Conservation (phyloP, 495 filamentous ascomycete species). For the Aspergillus panamensis region DNA sequence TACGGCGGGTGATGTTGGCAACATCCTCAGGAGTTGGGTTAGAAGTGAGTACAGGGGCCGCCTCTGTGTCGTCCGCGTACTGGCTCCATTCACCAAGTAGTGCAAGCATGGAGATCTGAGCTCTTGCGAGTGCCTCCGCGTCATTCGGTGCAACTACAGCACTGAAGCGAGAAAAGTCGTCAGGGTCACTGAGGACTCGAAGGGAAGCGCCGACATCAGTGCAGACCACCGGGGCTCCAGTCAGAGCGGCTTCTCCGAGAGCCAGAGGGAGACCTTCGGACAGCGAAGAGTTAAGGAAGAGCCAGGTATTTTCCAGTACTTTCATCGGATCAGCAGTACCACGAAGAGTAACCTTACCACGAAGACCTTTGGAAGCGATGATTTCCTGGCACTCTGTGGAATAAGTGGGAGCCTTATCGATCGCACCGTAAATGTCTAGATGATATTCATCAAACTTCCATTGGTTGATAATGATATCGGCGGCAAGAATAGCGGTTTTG, state of each 20-base stretch:
- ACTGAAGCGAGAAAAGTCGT: conserved; percentile 54
- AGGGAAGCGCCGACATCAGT: conserved; percentile 64
- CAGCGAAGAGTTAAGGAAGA: conserved; percentile 65
- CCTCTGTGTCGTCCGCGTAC: conserved; percentile 47
- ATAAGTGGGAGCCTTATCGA: conserved; percentile 57
- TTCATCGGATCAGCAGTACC: conserved; percentile 56
- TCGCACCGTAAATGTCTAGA: conserved; percentile 60
- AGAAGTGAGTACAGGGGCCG: conserved; percentile 46
- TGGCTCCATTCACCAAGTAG: conserved; percentile 58
- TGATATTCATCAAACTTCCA: conserved; percentile 63
- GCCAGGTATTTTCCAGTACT: conserved; percentile 60
- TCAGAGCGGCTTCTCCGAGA: conserved; percentile 62
- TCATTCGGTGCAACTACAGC: conserved; percentile 64
- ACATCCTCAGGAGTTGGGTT: conserved; percentile 52
- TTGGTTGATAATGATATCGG: conserved; percentile 64
- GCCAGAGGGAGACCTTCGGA: conserved; percentile 64
- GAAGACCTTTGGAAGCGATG: conserved; percentile 57
- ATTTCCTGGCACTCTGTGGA: conserved; percentile 61
- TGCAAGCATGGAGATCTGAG: conserved; percentile 59
- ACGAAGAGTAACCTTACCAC: conserved; percentile 48
- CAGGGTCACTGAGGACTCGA: conserved; percentile 59
- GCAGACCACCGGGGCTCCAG: conserved; percentile 61
- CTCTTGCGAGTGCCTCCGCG: conserved; percentile 53
- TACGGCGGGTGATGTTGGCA: conserved; percentile 50
- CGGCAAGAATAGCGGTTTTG: conserved; percentile 59